A percentile compares a stretch with the other conserved stretches of the same genome.
These are phyloP conservation scores for Dendrostoma leiphaemia DNA, from an alignment of 2,329 filamentous ascomycete genomes.

Conservation along the genomic window DNA sequence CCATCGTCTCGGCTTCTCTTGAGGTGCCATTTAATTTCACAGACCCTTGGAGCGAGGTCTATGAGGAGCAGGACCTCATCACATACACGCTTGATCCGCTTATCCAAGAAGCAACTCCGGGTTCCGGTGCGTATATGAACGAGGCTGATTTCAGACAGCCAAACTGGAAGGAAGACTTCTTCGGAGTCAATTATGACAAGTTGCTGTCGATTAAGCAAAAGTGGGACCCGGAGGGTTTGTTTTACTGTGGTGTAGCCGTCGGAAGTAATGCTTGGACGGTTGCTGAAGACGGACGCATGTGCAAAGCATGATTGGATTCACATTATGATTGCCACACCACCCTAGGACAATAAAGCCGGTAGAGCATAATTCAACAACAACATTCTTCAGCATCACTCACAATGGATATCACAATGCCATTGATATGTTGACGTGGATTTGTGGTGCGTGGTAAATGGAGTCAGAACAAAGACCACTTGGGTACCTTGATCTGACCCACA, in stretches of 20 bases:
- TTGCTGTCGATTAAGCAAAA: slow-evolving; percentile 44
- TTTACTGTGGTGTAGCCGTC: slow-evolving; percentile 47
- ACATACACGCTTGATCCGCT: slow-evolving; percentile 29
- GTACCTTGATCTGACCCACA: too few relatives aligned
- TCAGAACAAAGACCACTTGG: too few relatives aligned
- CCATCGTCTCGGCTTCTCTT: slow-evolving; percentile 32
- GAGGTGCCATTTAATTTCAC: slow-evolving; percentile 25
- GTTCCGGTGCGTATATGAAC: slow-evolving; percentile 46
- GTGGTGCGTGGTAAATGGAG: too few relatives aligned
- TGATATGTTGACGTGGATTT: too few relatives aligned
- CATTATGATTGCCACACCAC: too few relatives aligned
- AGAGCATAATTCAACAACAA: too few relatives aligned
- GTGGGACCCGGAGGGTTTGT: slow-evolving; percentile 45
- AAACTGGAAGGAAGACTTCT: slow-evolving; percentile 44
- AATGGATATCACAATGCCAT: too few relatives aligned
- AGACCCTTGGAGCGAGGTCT: slow-evolving; percentile 24
- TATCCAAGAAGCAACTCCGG: slow-evolving; percentile 34
- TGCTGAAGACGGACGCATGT: slow-evolving; percentile 28
- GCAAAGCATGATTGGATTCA: slow-evolving; percentile 24
- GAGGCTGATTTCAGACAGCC: slow-evolving; percentile 50
- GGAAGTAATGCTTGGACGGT: slow-evolving; percentile 50
- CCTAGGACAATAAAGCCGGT: too few relatives aligned
- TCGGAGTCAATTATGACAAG: slow-evolving; percentile 42
- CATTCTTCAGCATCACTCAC: too few relatives aligned
- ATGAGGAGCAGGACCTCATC: slow-evolving; percentile 27